A percentile compares a stretch with the other conserved stretches of the same genome.
These are phyloP conservation scores for Melastoma candidum DNA, from an alignment of 441 rosid species.

Conservation along the genomic window DNA sequence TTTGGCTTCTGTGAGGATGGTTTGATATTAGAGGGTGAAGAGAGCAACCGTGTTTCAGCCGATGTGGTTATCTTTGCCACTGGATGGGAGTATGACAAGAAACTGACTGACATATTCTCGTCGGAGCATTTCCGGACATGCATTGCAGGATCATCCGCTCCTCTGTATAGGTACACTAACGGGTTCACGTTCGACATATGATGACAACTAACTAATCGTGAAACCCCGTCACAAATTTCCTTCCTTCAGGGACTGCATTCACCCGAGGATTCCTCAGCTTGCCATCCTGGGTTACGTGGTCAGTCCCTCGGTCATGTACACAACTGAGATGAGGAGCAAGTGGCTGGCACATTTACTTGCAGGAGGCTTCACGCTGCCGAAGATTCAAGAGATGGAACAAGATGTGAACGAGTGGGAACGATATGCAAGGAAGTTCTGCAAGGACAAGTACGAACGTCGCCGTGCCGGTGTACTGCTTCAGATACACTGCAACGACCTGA, in stretches of 20 bases:
- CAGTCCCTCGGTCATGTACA: slow-evolving; percentile 17
- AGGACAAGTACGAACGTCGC: slow-evolving; percentile 18
- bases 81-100: slow-evolving; percentile 20
- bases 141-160: slow-evolving; percentile 18
- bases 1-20: slow-evolving; percentile 22
- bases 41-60: neutral
- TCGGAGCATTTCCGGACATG: slow-evolving; percentile 20
- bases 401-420: slow-evolving; percentile 25
- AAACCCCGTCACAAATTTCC: neutral
- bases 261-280: slow-evolving; percentile 27
- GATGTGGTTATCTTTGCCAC: slow-evolving; percentile 31
- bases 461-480: slow-evolving; percentile 23
- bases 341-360: slow-evolving; percentile 23
- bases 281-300: slow-evolving; percentile 27
- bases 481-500: slow-evolving; percentile 27
- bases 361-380: slow-evolving; percentile 24
- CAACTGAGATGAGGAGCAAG: slow-evolving; percentile 27
- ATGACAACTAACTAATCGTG: too few relatives aligned
- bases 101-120: slow-evolving; percentile 23
- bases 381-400: slow-evolving; percentile 29
- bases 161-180: slow-evolving; percentile 21
- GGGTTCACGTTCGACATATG: neutral
- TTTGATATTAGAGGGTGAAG: slow-evolving; percentile 12
- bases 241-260: slow-evolving; percentile 22
- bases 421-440: slow-evolving; percentile 7